phyloP scores from a whole-genome alignment of 257 asterid species.

The Misopates orontium region DNA sequence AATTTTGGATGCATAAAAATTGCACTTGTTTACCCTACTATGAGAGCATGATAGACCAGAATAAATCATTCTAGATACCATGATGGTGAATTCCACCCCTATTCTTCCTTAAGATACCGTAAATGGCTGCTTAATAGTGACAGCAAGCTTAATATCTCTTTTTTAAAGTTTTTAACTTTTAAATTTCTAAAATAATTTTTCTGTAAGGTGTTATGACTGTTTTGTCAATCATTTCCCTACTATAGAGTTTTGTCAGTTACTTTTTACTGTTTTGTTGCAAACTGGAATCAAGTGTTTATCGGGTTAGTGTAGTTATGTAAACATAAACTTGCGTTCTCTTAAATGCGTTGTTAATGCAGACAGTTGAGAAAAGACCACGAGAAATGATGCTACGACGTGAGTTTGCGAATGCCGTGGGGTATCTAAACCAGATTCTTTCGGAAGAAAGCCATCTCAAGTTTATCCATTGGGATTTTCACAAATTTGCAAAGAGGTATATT shows the following conservation, averaged over 20 bases:
- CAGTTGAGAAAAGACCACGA: slow-evolving; percentile 96
- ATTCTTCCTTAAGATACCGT: not conserved
- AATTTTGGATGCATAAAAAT: no score
- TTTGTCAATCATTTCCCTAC: slow-evolving; percentile 28
- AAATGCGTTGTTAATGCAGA: slow-evolving; percentile 44
- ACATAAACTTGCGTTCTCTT: not conserved
- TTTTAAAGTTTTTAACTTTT: not conserved
- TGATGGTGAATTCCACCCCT: not conserved
- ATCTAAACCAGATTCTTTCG: slow-evolving; percentile 84
- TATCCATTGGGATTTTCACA: slow-evolving; percentile 99
- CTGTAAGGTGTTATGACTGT: not conserved
- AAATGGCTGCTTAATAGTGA: not conserved
- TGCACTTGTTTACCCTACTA: not conserved
- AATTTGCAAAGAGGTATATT: slow-evolving; percentile 88
- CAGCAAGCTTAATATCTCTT: not conserved
- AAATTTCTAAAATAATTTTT: no score
- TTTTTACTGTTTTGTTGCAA: slow-evolving; percentile 12
- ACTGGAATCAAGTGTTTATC: slow-evolving; percentile 11
- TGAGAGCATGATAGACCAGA: not conserved
- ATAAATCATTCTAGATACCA: not conserved
- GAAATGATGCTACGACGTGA: slow-evolving; percentile 99
- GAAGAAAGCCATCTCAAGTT: slow-evolving; percentile 83
- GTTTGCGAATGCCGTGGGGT: slow-evolving; percentile 93
- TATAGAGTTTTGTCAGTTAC: slow-evolving; percentile 7
- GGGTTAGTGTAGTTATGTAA: not conserved